A percentile compares a stretch with the other conserved stretches of the same genome.
Evolutionary conservation across 768 basidiomycete genomes (phyloP).

Genomic region (Clavulina sp.): DNA sequence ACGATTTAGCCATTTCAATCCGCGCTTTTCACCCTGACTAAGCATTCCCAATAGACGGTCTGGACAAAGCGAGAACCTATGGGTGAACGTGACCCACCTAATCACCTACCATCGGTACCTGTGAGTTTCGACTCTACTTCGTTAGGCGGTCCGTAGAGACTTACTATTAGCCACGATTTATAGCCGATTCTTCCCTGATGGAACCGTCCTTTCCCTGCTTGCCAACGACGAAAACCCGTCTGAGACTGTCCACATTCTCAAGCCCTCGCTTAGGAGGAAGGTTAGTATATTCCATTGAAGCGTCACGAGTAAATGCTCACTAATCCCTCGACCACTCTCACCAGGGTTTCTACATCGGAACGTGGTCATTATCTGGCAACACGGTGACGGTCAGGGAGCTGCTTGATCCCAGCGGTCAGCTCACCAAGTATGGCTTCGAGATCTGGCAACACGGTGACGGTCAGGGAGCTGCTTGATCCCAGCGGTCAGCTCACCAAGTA

Average conservation of each 20-base stretch:
- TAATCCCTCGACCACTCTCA: neutral
- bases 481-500: constrained; percentile 33
- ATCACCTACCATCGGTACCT: constrained; percentile 89
- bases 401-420: constrained; percentile 34
- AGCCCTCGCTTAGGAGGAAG: constrained; percentile 64
- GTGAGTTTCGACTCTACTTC: constrained; percentile 24
- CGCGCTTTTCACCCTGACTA: too few species aligned
- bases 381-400: constrained; percentile 47
- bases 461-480: constrained; percentile 50
- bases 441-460: too few species aligned
- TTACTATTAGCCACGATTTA: constrained; percentile 1
- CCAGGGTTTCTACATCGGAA: constrained; percentile 56
- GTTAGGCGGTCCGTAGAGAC: neutral
- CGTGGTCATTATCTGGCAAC: constrained; percentile 50
- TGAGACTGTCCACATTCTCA: constrained; percentile 57
- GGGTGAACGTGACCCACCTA: constrained; percentile 74
- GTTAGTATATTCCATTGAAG: constrained; percentile 20
- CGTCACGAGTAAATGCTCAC: too few species aligned
- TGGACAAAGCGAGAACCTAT: constrained; percentile 66
- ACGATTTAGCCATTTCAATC: too few species aligned
- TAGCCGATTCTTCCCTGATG: constrained; percentile 78
- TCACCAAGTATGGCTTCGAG: constrained; percentile 42
- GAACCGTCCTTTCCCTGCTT: constrained; percentile 69
- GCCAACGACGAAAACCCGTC: constrained; percentile 66
- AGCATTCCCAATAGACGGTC: constrained; percentile 46